Evolutionary conservation across 352 stramenopile species (phyloP).

Genomic region (Synura sp.): DNA sequence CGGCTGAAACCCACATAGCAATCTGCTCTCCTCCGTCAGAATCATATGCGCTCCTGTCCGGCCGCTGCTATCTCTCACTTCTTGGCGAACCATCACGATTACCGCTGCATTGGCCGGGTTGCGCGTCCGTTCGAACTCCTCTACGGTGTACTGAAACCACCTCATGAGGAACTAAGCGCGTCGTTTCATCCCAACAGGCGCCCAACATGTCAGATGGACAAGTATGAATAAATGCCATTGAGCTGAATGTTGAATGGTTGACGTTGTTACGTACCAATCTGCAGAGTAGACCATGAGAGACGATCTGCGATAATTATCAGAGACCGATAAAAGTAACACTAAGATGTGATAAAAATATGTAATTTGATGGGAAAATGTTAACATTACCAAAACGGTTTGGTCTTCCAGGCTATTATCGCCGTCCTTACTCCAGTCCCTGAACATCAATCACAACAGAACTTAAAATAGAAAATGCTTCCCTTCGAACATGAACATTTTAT

Average conservation of each 20-base stretch:
- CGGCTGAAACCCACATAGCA: too few relatives aligned
- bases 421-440: conserved; percentile 50
- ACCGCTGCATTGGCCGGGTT: too few relatives aligned
- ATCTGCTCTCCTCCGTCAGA: too few relatives aligned
- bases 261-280: conserved; percentile 45
- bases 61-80: too few relatives aligned
- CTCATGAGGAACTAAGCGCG: conserved; percentile 50
- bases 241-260: not conserved
- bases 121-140: too few relatives aligned
- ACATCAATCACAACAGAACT: not conserved
- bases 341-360: not conserved
- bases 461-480: not conserved
- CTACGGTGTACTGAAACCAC: conserved; percentile 55
- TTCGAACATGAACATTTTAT: not conserved
- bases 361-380: not conserved
- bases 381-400: conserved; percentile 47
- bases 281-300: conserved; percentile 55
- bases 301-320: conserved; percentile 39
- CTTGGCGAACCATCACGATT: too few relatives aligned
- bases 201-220: not conserved
- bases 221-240: not conserved
- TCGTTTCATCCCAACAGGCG: not conserved
- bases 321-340: not conserved
- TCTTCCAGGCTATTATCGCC: conserved; percentile 47
- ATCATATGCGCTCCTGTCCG: too few relatives aligned